Evolutionary conservation across 257 asterid species (phyloP).

Genomic region (Fraxinus americana): DNA sequence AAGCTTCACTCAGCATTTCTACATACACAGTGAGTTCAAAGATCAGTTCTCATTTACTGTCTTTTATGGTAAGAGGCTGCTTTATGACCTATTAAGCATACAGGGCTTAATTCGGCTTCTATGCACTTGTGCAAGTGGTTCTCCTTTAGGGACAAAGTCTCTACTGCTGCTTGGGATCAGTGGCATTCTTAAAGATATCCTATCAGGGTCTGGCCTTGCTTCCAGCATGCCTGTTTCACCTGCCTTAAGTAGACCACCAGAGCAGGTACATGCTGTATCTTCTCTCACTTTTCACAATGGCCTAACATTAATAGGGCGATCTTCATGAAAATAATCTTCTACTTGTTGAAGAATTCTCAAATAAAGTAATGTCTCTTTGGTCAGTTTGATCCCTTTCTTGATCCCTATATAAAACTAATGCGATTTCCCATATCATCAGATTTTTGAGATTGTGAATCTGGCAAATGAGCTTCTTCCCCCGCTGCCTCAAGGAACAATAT

Average conservation of each 20-base stretch:
- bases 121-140: conserved; percentile 92
- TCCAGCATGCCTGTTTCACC: conserved; percentile 87
- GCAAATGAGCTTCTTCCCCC: conserved; percentile 99
- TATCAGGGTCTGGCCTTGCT: conserved; percentile 85
- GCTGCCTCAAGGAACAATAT: conserved; percentile 88
- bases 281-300: conserved; percentile 18
- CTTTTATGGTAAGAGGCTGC: conserved; percentile 24
- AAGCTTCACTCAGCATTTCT: conserved; percentile 87
- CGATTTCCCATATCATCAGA: conserved; percentile 39
- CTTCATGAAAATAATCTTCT: conserved; percentile 6
- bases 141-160: conserved; percentile 86
- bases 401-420: conserved; percentile 3
- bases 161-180: conserved; percentile 87
- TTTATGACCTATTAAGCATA: conserved; percentile 36
- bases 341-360: not conserved
- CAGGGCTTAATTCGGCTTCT: conserved; percentile 96
- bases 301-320: not conserved
- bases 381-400: not conserved
- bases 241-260: conserved; percentile 90
- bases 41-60: conserved; percentile 9
- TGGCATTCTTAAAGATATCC: conserved; percentile 87
- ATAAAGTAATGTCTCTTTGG: not conserved
- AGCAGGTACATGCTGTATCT: conserved; percentile 64
- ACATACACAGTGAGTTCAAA: conserved; percentile 77
- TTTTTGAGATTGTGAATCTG: conserved; percentile 95